These are phyloP conservation scores for Elsinoe batatas DNA, from an alignment of 2,329 filamentous ascomycete species.

Conservation along the genomic window DNA sequence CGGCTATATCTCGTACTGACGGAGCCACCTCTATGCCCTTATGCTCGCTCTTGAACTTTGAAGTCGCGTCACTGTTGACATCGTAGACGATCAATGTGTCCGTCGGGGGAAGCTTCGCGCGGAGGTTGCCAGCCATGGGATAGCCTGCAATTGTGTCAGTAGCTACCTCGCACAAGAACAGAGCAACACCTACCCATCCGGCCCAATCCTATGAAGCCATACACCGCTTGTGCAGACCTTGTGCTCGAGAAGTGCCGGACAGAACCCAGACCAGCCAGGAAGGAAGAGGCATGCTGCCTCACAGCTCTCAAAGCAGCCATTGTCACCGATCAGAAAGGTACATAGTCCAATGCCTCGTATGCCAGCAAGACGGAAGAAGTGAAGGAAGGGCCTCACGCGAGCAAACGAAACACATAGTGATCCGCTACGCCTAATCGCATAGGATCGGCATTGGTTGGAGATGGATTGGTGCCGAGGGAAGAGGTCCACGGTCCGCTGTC, in stretches of 20 bases:
- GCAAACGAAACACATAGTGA: constrained; percentile 6
- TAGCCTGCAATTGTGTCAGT: constrained; percentile 42
- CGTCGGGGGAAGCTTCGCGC: constrained; percentile 52
- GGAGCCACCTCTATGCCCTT: constrained; percentile 47
- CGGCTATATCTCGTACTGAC: constrained; percentile 52
- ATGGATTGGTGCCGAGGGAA: neutral
- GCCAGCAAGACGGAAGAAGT: neutral
- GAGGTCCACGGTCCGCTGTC: neutral
- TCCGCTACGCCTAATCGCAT: constrained; percentile 5
- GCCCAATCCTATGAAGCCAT: constrained; percentile 43
- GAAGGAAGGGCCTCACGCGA: neutral
- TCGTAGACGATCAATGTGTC: constrained; percentile 58
- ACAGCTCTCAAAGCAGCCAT: constrained; percentile 14
- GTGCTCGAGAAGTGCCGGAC: constrained; percentile 37
- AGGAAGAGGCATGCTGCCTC: constrained; percentile 9
- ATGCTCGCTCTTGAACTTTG: constrained; percentile 48
- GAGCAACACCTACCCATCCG: constrained; percentile 36
- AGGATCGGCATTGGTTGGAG: constrained; percentile 9
- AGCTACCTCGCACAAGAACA: neutral
- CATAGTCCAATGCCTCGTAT: constrained; percentile 12
- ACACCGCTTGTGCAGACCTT: constrained; percentile 33
- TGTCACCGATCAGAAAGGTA: constrained; percentile 5
- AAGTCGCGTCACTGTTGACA: constrained; percentile 48
- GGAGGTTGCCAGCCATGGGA: constrained; percentile 62
- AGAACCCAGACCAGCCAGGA: constrained; percentile 18